Base-by-base conservation (phyloP, 768 basidiomycete genomes). In the Gelatoporia subvermispora region DNA sequence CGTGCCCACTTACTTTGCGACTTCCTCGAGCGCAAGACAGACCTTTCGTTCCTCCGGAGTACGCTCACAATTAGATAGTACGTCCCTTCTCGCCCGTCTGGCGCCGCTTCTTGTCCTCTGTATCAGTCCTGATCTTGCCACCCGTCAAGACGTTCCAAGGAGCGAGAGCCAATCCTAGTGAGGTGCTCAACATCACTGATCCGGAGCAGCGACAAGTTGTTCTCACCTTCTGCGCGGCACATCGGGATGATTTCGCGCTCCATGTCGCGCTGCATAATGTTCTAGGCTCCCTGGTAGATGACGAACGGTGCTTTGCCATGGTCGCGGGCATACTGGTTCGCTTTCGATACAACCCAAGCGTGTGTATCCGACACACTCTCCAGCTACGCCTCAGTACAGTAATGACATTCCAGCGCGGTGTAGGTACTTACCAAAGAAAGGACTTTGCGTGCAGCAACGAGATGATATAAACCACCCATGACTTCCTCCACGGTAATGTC, bases 401-500 rank as follows among this genome's bases (percentile, higher is more conserved):
- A 5, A 17, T 11, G 7, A n/a, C 4, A 24, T 4, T 8, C 3
- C 3, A 22, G 8, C 21, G 22, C 2, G 24, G 10, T 15, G 13
- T 5, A 35, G 22, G 8, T 4, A 35, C 58, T 4, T 23, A 60
- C 57, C 13, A 63, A 48, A 20, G 61, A 61, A 13, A 62, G 52
- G 5, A 80, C 76, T 52, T 80, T 78, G 20, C 79, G 75, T 35
- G 66, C 59, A 15, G 58, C 56, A 31, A 82, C 74, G 22, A 82
- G 67, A 13, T 66, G 60, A 51, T 82, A 74, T 2, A 82, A 63
- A 3, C 66, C 59, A 40, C 70, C 67, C 77, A 82, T 78, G 35
- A 81, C 61, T 60, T 84, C 80, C 54, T 77, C 73, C 41, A 82
- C 66, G 17, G 65, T 67, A 10, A 76, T 77, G 5, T 68, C 58